phyloP scores from a whole-genome alignment of 345 rosid genomes.

The Moricandia moricandioides region DNA sequence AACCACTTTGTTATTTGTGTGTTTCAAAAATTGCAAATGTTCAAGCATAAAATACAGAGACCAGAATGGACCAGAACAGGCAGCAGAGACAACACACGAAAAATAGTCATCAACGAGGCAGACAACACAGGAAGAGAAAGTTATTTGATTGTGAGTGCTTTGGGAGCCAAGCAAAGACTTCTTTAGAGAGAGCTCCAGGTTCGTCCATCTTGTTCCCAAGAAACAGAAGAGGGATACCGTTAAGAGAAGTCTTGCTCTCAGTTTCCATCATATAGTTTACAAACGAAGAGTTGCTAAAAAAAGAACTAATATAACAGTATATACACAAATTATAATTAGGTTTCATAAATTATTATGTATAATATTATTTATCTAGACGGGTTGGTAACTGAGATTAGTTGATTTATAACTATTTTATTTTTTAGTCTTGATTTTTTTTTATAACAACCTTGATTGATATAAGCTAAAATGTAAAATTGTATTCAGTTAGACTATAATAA shows the following conservation, averaged over 20 bases:
- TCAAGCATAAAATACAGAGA: background rate
- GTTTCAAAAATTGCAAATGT: constrained; percentile 11
- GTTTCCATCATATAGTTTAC: no score
- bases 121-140: background rate
- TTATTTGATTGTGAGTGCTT: background rate
- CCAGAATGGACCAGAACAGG: background rate
- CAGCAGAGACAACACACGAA: background rate
- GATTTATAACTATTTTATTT: no score
- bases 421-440: no score
- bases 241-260: background rate
- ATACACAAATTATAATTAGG: no score
- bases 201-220: background rate
- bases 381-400: no score
- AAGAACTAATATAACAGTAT: no score
- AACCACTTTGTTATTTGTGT: background rate
- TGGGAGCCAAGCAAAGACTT: background rate
- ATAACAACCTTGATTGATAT: no score
- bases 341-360: no score
- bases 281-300: no score
- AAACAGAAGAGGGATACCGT: background rate
- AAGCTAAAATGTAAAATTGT: no score
- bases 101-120: background rate
- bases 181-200: background rate
- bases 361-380: no score
- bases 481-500: no score